These are phyloP conservation scores for Jimgerdemannia lactiflua DNA, from an alignment of 192 early-diverging fungal genomes.

Conservation along the genomic window DNA sequence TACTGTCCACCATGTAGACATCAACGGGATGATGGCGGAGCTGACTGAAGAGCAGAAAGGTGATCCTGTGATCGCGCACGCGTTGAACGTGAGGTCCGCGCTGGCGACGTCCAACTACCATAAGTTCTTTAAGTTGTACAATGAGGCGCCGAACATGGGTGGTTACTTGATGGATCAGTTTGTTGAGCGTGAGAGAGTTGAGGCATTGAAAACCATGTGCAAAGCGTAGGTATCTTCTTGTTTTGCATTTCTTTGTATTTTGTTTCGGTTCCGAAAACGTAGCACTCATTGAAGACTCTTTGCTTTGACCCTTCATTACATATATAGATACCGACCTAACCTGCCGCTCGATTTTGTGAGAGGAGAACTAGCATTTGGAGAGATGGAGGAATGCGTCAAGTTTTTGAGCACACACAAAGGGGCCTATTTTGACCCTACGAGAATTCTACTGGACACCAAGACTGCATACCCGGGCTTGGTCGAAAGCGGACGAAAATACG, in stretches of 20 bases:
- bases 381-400: slow-evolving; percentile 36
- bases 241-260: background rate
- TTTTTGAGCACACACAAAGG: slow-evolving; percentile 48
- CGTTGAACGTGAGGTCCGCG: slow-evolving; percentile 78
- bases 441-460: slow-evolving; percentile 55
- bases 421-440: slow-evolving; percentile 21
- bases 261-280: background rate
- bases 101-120: slow-evolving; percentile 86
- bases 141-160: slow-evolving; percentile 79
- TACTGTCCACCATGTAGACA: slow-evolving; percentile 47
- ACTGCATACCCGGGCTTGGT: slow-evolving; percentile 42
- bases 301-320: background rate
- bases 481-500: slow-evolving; percentile 57
- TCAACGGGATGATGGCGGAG: slow-evolving; percentile 71
- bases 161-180: slow-evolving; percentile 93
- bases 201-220: slow-evolving; percentile 71
- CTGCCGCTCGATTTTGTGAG: slow-evolving; percentile 58
- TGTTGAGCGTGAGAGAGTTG: slow-evolving; percentile 79
- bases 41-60: slow-evolving; percentile 68
- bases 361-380: slow-evolving; percentile 65
- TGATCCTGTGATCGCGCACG: slow-evolving; percentile 68
- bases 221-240: slow-evolving; percentile 57
- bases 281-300: slow-evolving; percentile 2
- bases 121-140: slow-evolving; percentile 78
- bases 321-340: slow-evolving; percentile 52